Percentiles rank a stretch among this genome's conserved stretches.
Evolutionary conservation across 371 early-diverging fungal species (phyloP).

Genomic region (Lichtheimia corymbifera): DNA sequence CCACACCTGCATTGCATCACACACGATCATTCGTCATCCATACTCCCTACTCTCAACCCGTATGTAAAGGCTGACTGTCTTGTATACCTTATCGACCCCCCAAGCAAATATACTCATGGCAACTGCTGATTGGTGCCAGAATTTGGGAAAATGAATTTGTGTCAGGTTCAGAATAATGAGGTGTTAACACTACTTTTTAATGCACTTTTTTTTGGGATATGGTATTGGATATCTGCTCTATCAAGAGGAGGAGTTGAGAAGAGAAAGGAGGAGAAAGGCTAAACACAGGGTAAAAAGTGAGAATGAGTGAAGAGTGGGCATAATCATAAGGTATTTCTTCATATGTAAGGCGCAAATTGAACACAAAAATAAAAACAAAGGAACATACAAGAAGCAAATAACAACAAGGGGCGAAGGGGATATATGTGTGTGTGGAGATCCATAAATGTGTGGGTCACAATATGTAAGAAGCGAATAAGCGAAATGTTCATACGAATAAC

Average conservation of each 20-base stretch:
- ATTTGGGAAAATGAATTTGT: too few relatives aligned
- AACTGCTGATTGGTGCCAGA: too few relatives aligned
- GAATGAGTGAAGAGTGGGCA: neutral
- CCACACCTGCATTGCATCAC: slow-evolving; percentile 11
- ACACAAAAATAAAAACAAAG: neutral
- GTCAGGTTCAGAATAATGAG: too few relatives aligned
- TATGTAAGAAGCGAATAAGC: neutral
- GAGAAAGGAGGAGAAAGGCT: neutral
- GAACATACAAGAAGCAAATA: neutral
- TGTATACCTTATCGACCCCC: too few relatives aligned
- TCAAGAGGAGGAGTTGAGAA: neutral
- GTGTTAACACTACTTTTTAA: too few relatives aligned
- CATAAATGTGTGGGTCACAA: slow-evolving; percentile 7
- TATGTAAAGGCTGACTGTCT: too few relatives aligned
- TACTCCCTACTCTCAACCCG: too few relatives aligned
- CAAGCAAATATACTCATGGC: too few relatives aligned
- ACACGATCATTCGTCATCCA: neutral
- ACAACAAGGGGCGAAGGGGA: slow-evolving; percentile 4
- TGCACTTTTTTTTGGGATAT: neutral
- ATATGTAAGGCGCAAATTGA: neutral
- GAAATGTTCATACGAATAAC: slow-evolving; percentile 3
- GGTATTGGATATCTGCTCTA: slow-evolving; percentile 1
- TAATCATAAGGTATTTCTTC: neutral
- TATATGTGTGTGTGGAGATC: neutral
- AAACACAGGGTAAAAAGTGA: neutral